Evolutionary conservation across 2,329 filamentous ascomycete genomes (phyloP).

Genomic region (Coniochaeta sp.): DNA sequence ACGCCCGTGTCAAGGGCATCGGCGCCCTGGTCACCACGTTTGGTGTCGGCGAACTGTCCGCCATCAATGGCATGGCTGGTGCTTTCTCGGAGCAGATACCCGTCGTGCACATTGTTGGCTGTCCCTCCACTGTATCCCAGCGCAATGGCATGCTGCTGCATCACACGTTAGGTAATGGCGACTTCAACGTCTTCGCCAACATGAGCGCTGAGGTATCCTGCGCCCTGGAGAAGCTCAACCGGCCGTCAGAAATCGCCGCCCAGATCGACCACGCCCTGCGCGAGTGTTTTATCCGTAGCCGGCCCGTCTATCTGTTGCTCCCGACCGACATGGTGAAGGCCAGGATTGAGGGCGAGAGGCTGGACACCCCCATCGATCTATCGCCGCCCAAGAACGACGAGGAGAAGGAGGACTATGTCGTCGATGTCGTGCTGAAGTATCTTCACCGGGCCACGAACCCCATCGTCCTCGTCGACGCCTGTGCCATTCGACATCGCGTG

Average conservation of each 20-base stretch:
- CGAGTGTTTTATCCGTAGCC: slow-evolving; percentile 65
- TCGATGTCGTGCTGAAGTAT: slow-evolving; percentile 68
- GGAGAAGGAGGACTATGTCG: slow-evolving; percentile 74
- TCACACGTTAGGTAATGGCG: slow-evolving; percentile 68
- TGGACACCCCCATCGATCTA: slow-evolving; percentile 66
- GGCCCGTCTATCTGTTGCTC: slow-evolving; percentile 78
- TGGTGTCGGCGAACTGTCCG: slow-evolving; percentile 67
- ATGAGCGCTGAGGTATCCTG: slow-evolving; percentile 71
- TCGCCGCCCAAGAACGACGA: slow-evolving; percentile 56
- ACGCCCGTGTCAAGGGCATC: slow-evolving; percentile 66
- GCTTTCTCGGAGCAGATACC: slow-evolving; percentile 67
- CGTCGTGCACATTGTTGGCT: slow-evolving; percentile 61
- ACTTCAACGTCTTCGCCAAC: slow-evolving; percentile 75
- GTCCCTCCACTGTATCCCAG: slow-evolving; percentile 41
- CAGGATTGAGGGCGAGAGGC: slow-evolving; percentile 66
- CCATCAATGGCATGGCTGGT: slow-evolving; percentile 68
- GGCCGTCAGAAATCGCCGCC: slow-evolving; percentile 60
- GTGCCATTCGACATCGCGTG: slow-evolving; percentile 70
- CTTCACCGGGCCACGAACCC: slow-evolving; percentile 68
- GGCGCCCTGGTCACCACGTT: slow-evolving; percentile 68
- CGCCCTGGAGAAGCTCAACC: slow-evolving; percentile 62
- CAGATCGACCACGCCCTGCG: slow-evolving; percentile 73
- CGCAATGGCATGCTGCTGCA: slow-evolving; percentile 46
- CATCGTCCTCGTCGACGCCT: slow-evolving; percentile 75
- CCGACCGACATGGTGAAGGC: slow-evolving; percentile 74